phyloP scores from a whole-genome alignment of 2,329 filamentous ascomycete genomes.

The Nigrospora oryzae region DNA sequence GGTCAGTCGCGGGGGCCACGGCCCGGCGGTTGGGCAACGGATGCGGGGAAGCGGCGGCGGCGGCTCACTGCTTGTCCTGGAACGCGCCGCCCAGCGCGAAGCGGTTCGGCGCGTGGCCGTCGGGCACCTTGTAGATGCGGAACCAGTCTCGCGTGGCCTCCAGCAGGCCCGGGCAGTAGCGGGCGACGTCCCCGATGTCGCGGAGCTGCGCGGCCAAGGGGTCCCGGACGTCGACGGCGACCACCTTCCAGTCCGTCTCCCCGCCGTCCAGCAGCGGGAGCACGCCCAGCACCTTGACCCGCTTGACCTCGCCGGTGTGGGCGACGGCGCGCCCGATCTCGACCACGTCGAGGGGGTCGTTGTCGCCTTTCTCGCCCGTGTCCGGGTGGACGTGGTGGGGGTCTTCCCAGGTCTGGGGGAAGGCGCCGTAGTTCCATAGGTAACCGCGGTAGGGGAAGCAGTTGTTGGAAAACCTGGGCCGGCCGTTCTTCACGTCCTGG shows the following conservation, averaged over 20 bases:
- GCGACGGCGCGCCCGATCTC: conserved; percentile 94
- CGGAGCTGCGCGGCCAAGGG: conserved; percentile 88
- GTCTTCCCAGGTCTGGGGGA: conserved; percentile 97
- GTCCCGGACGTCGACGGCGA: conserved; percentile 95
- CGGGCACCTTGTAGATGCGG: conserved; percentile 99
- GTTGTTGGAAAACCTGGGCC: conserved; percentile 95
- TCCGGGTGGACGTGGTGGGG: conserved; percentile 87
- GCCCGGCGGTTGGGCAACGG: background rate
- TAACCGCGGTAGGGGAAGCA: conserved; percentile 99
- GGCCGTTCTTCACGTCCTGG: conserved; percentile 98
- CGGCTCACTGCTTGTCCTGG: conserved; percentile 86
- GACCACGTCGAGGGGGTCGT: conserved; percentile 95
- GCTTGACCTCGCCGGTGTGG: conserved; percentile 90
- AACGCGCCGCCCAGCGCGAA: conserved; percentile 98
- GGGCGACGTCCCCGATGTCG: conserved; percentile 94
- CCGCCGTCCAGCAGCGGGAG: conserved; percentile 97
- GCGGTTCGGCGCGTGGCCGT: conserved; percentile 99
- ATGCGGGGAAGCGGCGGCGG: too few relatives aligned
- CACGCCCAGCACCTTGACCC: conserved; percentile 96
- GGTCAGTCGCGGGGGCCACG: conserved; percentile 3
- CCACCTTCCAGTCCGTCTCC: conserved; percentile 99
- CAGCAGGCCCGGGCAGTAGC: conserved; percentile 86
- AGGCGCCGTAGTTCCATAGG: conserved; percentile 98
- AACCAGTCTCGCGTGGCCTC: conserved; percentile 98
- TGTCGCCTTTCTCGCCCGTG: conserved; percentile 96